Conservation (phyloP, 1,284 basidiomycete species). For the Earliella scabrosa region DNA sequence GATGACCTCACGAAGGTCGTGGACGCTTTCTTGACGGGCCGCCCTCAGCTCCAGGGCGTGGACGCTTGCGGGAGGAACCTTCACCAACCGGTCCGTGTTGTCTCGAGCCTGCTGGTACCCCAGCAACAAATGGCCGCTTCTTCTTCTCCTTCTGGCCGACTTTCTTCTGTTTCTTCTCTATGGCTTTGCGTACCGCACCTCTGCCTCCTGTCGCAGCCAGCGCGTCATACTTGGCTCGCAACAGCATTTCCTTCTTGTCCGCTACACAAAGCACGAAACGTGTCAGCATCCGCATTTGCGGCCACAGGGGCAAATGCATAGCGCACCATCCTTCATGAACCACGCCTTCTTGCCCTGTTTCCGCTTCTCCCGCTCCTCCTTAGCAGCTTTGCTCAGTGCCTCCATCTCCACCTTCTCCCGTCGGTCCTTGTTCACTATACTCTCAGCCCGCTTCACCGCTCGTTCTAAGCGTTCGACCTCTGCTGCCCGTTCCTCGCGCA, state of each 20-base stretch:
- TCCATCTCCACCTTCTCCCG: slow-evolving; percentile 72
- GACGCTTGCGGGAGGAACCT: slow-evolving; percentile 14
- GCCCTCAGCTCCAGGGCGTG: slow-evolving; percentile 6
- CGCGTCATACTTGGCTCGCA: slow-evolving; percentile 78
- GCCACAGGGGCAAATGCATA: neutral
- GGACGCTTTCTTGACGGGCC: slow-evolving; percentile 15
- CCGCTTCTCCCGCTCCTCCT: slow-evolving; percentile 74
- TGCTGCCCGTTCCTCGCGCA: slow-evolving; percentile 65
- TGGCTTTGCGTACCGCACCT: slow-evolving; percentile 82
- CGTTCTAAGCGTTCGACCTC: slow-evolving; percentile 81
- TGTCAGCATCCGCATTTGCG: neutral
- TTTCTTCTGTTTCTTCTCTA: slow-evolving; percentile 91
- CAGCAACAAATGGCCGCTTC: slow-evolving; percentile 65
- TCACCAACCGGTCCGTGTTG: neutral
- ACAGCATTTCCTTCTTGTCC: slow-evolving; percentile 75
- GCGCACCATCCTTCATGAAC: slow-evolving; percentile 86
- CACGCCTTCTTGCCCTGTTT: slow-evolving; percentile 81
- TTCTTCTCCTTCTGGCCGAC: slow-evolving; percentile 89
- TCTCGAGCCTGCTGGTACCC: slow-evolving; percentile 15
- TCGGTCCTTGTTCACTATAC: slow-evolving; percentile 76
- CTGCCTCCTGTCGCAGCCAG: slow-evolving; percentile 77
- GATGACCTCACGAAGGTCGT: slow-evolving; percentile 1
- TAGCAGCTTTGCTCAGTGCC: slow-evolving; percentile 61
- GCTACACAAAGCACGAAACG: slow-evolving; percentile 47
- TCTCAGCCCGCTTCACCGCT: slow-evolving; percentile 80